Base-by-base conservation (phyloP, 352 stramenopile genomes). In the Phytopythium litorale region DNA sequence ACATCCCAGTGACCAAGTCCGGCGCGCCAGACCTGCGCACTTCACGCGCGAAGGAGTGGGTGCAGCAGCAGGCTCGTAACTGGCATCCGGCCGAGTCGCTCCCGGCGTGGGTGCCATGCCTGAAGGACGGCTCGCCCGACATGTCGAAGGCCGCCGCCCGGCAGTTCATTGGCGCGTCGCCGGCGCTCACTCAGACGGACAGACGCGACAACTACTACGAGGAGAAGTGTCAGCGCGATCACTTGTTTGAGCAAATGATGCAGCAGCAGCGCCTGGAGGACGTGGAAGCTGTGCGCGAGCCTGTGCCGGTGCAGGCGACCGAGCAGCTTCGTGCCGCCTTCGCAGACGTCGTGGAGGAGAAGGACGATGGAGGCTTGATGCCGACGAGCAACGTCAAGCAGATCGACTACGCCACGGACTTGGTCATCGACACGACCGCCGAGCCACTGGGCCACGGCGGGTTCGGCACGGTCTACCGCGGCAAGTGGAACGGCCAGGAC, bases 71-170 rank as follows among this genome's bases (percentile, higher is more conserved):
- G 61, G 68, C 64, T 11, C 65, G 64, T 11, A 25, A 15, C 11
- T 71, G 65, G 68, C 65, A 72, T n/a, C 61, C 57, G 11, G 49
- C 59, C 9, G 65, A 72, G 35, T 16, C n/a, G 19, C 50, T 76
- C 0, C 68, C 68, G 1, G 28, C 13, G 12, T 75, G 68, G 68
- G 56, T 75, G 2, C 65, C 68, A 9, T 58, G 58, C 25, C 65
- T 63, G 23, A 76, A 76, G 35, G 68, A 76, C n/a, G 68, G 68
- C 46, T 70, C 65, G 4, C 68, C 65, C 16, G 65, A 76, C 52
- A 69, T 70, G 61, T 65, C 58, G 23, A 76, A 67, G 28, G 54
- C 64, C 18, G 56, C 64, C n/a, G 37, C 68, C 2, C 61, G 68
- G 7, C 52, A 70, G 28, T 76, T 76, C 40, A 66, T 76, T 30